phyloP scores from a whole-genome alignment of 305 asterid genomes.

The Fraxinus angustifolia region DNA sequence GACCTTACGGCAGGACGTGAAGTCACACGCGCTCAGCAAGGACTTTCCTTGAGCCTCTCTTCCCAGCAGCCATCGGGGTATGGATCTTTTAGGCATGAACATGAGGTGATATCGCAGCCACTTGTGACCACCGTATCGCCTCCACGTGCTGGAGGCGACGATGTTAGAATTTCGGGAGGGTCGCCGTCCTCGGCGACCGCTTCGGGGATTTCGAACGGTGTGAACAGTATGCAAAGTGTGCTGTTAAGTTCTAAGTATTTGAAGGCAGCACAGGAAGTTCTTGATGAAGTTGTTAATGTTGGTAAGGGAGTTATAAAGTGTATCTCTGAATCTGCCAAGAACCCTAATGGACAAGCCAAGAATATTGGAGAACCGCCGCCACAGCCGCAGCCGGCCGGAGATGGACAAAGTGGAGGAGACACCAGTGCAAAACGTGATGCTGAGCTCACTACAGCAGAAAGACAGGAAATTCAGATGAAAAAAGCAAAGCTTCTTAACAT shows the following conservation, averaged over 20 bases:
- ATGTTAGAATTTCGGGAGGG: constrained; percentile 45
- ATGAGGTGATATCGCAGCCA: constrained; percentile 43
- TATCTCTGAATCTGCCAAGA: constrained; percentile 30
- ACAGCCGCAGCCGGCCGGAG: constrained; percentile 7
- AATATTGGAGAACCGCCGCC: constrained; percentile 36
- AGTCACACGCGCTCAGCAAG: constrained; percentile 59
- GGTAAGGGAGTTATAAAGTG: constrained; percentile 48
- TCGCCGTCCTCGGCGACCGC: constrained; percentile 63
- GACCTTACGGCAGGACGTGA: constrained; percentile 70
- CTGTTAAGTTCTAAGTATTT: constrained; percentile 64
- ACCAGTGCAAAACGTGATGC: constrained; percentile 41
- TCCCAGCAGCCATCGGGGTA: constrained; percentile 52
- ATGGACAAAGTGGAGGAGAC: constrained; percentile 35
- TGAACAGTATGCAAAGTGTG: constrained; percentile 56
- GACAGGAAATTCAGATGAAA: constrained; percentile 92
- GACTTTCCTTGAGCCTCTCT: constrained; percentile 71
- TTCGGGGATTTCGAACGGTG: constrained; percentile 65
- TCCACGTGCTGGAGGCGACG: constrained; percentile 31
- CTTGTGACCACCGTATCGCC: constrained; percentile 33
- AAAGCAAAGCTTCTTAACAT: constrained; percentile 85
- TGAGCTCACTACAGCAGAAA: constrained; percentile 69
- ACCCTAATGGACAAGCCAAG: constrained; percentile 28
- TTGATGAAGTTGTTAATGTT: constrained; percentile 81
- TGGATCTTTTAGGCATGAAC: constrained; percentile 43
- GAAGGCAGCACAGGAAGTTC: constrained; percentile 83